A percentile compares a stretch with the other conserved stretches of the same genome.
These are phyloP conservation scores for Chytriomyces confervae DNA, from an alignment of 192 early-diverging fungal species.

Conservation along the genomic window DNA sequence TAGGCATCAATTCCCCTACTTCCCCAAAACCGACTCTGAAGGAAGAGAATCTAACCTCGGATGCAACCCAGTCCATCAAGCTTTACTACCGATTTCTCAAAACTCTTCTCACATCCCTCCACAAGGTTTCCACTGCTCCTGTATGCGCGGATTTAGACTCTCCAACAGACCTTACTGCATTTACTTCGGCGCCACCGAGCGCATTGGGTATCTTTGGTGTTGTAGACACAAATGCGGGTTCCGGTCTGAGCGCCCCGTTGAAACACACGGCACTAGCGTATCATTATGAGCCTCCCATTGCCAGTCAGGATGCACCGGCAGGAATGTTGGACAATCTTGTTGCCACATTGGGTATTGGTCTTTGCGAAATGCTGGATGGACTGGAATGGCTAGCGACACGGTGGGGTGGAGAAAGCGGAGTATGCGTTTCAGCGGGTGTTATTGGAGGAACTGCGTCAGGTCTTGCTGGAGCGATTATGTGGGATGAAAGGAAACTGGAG, in stretches of 20 bases:
- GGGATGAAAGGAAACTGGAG: conserved; percentile 27
- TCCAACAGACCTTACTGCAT: conserved; percentile 13
- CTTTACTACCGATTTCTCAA: conserved; percentile 75
- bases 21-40: conserved; percentile 6
- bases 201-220: neutral
- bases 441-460: neutral
- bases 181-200: neutral
- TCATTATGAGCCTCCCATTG: conserved; percentile 30
- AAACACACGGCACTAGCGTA: conserved; percentile 7
- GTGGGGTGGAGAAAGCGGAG: conserved; percentile 29
- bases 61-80: conserved; percentile 68
- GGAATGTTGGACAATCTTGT: conserved; percentile 65
- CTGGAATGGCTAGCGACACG: conserved; percentile 59
- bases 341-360: conserved; percentile 69
- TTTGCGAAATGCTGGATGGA: conserved; percentile 82
- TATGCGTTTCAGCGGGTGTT: neutral
- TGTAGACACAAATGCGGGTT: neutral
- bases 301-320: neutral
- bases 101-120: conserved; percentile 66
- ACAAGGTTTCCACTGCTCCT: conserved; percentile 56
- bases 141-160: conserved; percentile 6
- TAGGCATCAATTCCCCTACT: conserved; percentile 11
- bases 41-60: conserved; percentile 31
- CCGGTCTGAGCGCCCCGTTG: neutral
- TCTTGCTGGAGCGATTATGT: neutral